These are phyloP conservation scores for Penicillium hordei DNA, from an alignment of 2,329 filamentous ascomycete genomes.

Conservation along the genomic window DNA sequence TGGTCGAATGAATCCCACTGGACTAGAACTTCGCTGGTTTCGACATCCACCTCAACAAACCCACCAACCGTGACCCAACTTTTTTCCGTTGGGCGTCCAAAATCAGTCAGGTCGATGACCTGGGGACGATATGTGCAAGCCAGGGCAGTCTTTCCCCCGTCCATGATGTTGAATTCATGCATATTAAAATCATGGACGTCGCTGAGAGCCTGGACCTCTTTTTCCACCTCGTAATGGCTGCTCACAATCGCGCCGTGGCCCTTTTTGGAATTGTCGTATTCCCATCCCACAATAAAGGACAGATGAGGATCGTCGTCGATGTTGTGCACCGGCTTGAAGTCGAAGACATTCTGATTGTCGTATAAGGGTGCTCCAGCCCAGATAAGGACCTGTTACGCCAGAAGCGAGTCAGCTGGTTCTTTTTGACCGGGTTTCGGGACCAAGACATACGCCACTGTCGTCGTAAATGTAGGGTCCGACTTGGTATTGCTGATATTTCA, in stretches of 20 bases:
- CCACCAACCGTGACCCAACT: constrained; percentile 37
- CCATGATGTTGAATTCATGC: constrained; percentile 44
- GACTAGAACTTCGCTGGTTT: constrained; percentile 36
- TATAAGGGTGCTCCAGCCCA: constrained; percentile 51
- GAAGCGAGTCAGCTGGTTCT: constrained; percentile 9
- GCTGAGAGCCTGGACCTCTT: constrained; percentile 37
- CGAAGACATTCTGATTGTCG: constrained; percentile 50
- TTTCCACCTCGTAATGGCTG: constrained; percentile 46
- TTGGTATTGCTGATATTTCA: constrained; percentile 43
- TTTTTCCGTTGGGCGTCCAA: constrained; percentile 34
- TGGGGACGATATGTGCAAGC: constrained; percentile 28
- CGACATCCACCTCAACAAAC: constrained; percentile 40
- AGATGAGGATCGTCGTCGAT: constrained; percentile 48
- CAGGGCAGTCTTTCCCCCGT: constrained; percentile 37
- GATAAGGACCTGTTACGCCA: constrained; percentile 41
- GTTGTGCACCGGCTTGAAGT: constrained; percentile 46
- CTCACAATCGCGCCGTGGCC: constrained; percentile 52
- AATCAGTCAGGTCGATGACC: constrained; percentile 27
- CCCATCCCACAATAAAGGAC: constrained; percentile 47
- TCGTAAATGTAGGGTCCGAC: constrained; percentile 53
- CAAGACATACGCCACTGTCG: constrained; percentile 41
- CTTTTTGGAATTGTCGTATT: constrained; percentile 38
- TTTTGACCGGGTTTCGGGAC: background rate
- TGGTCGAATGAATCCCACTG: constrained; percentile 40
- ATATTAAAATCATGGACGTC: constrained; percentile 38